A percentile compares a stretch with the other conserved stretches of the same genome.
These are phyloP conservation scores for Chaetomium tenue DNA, from an alignment of 495 filamentous ascomycete species.

Conservation along the genomic window DNA sequence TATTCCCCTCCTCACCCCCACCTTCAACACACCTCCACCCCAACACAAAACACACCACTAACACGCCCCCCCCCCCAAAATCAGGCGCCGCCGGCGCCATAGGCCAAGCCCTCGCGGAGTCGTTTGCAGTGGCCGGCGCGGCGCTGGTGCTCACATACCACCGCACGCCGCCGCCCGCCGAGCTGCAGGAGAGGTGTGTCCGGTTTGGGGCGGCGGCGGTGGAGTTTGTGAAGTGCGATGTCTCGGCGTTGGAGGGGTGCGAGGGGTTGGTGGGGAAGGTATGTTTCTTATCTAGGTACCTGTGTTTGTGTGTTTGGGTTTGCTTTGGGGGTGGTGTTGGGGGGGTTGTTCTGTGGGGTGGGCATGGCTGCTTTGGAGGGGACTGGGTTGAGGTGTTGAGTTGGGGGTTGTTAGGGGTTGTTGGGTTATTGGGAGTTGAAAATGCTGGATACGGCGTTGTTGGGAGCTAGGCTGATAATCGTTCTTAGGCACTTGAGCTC, in stretches of 20 bases:
- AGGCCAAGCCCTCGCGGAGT: slow-evolving; percentile 35
- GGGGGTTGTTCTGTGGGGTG: too few species aligned
- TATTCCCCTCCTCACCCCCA: too few species aligned
- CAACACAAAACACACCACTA: not conserved
- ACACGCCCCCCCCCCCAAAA: not conserved
- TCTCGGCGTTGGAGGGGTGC: slow-evolving; percentile 31
- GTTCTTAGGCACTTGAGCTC: slow-evolving; percentile 15
- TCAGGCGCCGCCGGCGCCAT: slow-evolving; percentile 35
- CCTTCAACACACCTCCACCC: too few species aligned
- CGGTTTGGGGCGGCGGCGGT: slow-evolving; percentile 30
- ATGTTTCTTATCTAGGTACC: not conserved
- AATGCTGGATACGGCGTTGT: not conserved
- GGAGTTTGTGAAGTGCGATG: slow-evolving; percentile 33
- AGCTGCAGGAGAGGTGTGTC: slow-evolving; percentile 27
- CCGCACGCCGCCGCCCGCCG: slow-evolving; percentile 31
- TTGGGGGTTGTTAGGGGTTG: too few species aligned
- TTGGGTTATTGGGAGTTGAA: not conserved
- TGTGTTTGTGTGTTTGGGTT: not conserved
- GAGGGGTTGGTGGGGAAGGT: slow-evolving; percentile 32
- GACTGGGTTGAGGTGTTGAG: too few species aligned
- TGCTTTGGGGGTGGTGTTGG: not conserved
- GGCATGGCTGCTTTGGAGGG: too few species aligned
- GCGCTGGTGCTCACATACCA: slow-evolving; percentile 39
- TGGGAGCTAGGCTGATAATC: not conserved
- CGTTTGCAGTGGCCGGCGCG: slow-evolving; percentile 37